Evolutionary conservation across 441 rosid species (phyloP), one percentile per base, ranked within the genome.

Genomic region (Monsonia emarginata): DNA sequence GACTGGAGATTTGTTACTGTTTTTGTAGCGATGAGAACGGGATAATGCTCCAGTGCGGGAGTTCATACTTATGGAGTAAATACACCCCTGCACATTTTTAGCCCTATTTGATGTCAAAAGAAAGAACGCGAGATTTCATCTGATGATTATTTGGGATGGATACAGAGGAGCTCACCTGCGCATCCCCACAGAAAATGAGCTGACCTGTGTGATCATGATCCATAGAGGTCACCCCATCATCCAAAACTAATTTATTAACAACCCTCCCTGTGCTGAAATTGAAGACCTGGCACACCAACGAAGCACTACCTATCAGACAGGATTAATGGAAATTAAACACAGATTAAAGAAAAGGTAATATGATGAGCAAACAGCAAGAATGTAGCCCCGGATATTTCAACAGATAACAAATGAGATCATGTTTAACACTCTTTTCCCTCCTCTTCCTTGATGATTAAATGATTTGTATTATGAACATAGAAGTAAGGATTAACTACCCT

Each of bases 191-290:
- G 82, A 93, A 93, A 70, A 93, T 78, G 31, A 88, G 85, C 42
- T 88, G 95, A 80, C 98, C 97, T 42, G 98, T 84, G 79, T 93
- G 98, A 75, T 93, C 98, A 67, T 93, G 93, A 77, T 93, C 98
- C 97, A 90, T 86, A 14, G 98, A 70, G 42, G 97, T 88, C 65
- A 93, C 81, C 77, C 80, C 89, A 64, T 80, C 77, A 21, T 85
- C 88, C 30, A 88, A 75, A 50, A 63, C 44, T 68, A 80, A 64
- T 69, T 84, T 93, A 65, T 78, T 78, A 34, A 93, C 85, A 62
- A 79, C 63, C 80, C 98, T 86, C 30, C 98, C 98, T 11, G 98
- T 93, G 85, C 98, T 90, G 81, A 93, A 93, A 81, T 93, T 93
- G 79, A 87, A 74, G 34, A 88, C 97, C 98, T 93, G 81, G 67